Percentiles rank a stretch among this genome's conserved stretches.
phyloP scores from a whole-genome alignment of 805 yeast genomes.

The Metschnikowia noctiluminum region DNA sequence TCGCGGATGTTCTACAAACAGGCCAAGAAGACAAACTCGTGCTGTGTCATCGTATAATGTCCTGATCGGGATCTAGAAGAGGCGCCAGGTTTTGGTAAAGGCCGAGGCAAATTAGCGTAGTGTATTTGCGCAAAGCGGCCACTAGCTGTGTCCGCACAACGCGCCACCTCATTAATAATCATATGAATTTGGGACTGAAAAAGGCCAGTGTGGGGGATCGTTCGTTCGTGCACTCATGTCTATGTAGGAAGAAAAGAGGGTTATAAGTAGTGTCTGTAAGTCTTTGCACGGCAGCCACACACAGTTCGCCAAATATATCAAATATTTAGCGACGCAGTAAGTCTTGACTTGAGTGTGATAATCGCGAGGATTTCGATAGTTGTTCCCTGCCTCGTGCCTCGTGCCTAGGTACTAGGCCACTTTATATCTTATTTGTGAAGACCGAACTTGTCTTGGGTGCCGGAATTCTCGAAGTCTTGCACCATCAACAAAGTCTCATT shows the following conservation, averaged over 20 bases:
- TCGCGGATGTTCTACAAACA: conserved; percentile 95
- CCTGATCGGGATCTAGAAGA: background rate
- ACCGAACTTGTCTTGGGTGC: too few relatives aligned
- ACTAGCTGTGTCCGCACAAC: background rate
- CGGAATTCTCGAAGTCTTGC: too few relatives aligned
- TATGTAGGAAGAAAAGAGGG: background rate
- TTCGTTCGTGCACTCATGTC: conserved; percentile 4
- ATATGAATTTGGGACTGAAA: background rate
- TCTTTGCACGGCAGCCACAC: background rate
- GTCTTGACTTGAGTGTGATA: background rate
- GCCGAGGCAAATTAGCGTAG: too few relatives aligned
- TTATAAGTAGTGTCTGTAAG: background rate
- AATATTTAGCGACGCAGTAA: background rate
- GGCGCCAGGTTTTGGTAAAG: background rate
- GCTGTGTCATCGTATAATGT: conserved; percentile 24
- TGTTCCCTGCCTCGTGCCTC: too few relatives aligned
- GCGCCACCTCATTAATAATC: background rate
- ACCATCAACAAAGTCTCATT: too few relatives aligned
- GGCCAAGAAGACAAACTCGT: conserved; percentile 69
- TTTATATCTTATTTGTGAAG: too few relatives aligned
- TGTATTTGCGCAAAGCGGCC: too few relatives aligned
- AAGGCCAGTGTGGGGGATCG: background rate
- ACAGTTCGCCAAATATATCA: conserved; percentile 1
- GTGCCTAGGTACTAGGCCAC: too few relatives aligned
- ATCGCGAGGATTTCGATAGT: background rate